These are phyloP conservation scores for Hypocrella siamensis DNA, from an alignment of 2,329 filamentous ascomycete genomes.

Conservation along the genomic window DNA sequence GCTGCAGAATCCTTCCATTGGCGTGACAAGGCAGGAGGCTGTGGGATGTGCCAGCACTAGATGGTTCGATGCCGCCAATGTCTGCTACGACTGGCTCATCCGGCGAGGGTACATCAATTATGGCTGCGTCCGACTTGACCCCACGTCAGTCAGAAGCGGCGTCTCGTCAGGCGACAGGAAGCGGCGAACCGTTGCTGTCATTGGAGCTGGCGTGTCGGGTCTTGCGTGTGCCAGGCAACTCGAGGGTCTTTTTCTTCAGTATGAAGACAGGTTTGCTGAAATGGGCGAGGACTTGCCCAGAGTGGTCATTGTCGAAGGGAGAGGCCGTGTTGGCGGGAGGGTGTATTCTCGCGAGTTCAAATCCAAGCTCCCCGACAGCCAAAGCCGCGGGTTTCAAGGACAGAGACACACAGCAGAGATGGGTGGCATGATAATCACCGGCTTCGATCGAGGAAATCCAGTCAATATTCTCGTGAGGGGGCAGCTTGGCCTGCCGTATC, in stretches of 20 bases:
- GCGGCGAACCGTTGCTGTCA: slow-evolving; percentile 64
- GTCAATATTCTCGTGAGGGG: slow-evolving; percentile 81
- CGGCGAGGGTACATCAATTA: slow-evolving; percentile 93
- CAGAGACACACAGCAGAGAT: slow-evolving; percentile 76
- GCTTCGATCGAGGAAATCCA: slow-evolving; percentile 90
- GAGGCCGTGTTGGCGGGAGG: slow-evolving; percentile 74
- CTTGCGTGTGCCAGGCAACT: slow-evolving; percentile 84
- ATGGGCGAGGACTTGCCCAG: slow-evolving; percentile 53
- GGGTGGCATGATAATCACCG: slow-evolving; percentile 96
- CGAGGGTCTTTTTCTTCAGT: slow-evolving; percentile 71
- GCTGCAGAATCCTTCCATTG: slow-evolving; percentile 71
- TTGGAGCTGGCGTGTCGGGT: slow-evolving; percentile 90
- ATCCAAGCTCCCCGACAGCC: slow-evolving; percentile 38
- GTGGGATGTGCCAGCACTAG: slow-evolving; percentile 77
- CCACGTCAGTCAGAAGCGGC: slow-evolving; percentile 25
- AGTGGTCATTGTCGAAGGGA: slow-evolving; percentile 73
- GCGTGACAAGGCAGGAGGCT: slow-evolving; percentile 71
- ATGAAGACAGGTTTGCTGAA: slow-evolving; percentile 50
- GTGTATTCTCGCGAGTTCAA: slow-evolving; percentile 69
- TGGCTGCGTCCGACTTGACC: slow-evolving; percentile 61
- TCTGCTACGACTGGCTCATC: slow-evolving; percentile 86
- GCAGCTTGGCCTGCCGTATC: slow-evolving; percentile 76
- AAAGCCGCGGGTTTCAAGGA: slow-evolving; percentile 36
- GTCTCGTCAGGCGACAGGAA: slow-evolving; percentile 22
- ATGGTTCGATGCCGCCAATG: slow-evolving; percentile 77